Percentiles rank a stretch among this genome's conserved stretches.
Evolutionary conservation across 805 yeast genomes (phyloP).

Genomic region (Zygosaccharomyces bisporus): DNA sequence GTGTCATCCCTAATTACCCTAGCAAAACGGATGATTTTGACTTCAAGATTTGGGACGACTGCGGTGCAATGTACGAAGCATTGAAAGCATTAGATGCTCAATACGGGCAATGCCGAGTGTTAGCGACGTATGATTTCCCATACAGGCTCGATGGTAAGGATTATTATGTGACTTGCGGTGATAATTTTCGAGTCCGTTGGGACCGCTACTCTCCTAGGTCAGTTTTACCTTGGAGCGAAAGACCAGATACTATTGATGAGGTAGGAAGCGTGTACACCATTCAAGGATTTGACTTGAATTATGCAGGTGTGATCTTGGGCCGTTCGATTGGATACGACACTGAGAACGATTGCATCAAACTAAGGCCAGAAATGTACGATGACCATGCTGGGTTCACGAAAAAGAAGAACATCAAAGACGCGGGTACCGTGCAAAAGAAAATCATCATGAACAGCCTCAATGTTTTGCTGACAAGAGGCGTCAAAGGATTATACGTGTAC

Average conservation of each 20-base stretch:
- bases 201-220: slow-evolving; percentile 43
- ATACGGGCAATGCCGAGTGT: slow-evolving; percentile 42
- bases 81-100: slow-evolving; percentile 32
- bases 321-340: slow-evolving; percentile 41
- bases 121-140: slow-evolving; percentile 46
- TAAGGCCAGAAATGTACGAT: slow-evolving; percentile 41
- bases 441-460: slow-evolving; percentile 45
- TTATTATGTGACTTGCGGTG: slow-evolving; percentile 44
- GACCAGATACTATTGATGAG: slow-evolving; percentile 44
- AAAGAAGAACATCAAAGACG: slow-evolving; percentile 39
- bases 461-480: slow-evolving; percentile 46
- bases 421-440: slow-evolving; percentile 37
- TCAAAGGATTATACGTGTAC: slow-evolving; percentile 41
- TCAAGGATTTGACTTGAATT: slow-evolving; percentile 47
- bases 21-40: slow-evolving; percentile 28
- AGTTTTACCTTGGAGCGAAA: slow-evolving; percentile 44
- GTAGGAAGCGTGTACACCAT: slow-evolving; percentile 48
- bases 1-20: slow-evolving; percentile 38
- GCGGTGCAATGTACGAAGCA: slow-evolving; percentile 41
- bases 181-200: slow-evolving; percentile 44
- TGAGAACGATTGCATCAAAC: slow-evolving; percentile 33
- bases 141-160: slow-evolving; percentile 45
- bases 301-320: slow-evolving; percentile 46
- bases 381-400: slow-evolving; percentile 46
- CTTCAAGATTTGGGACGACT: slow-evolving; percentile 40